These are phyloP conservation scores for Xylaria arbuscula DNA, from an alignment of 2,329 filamentous ascomycete species.

Conservation along the genomic window DNA sequence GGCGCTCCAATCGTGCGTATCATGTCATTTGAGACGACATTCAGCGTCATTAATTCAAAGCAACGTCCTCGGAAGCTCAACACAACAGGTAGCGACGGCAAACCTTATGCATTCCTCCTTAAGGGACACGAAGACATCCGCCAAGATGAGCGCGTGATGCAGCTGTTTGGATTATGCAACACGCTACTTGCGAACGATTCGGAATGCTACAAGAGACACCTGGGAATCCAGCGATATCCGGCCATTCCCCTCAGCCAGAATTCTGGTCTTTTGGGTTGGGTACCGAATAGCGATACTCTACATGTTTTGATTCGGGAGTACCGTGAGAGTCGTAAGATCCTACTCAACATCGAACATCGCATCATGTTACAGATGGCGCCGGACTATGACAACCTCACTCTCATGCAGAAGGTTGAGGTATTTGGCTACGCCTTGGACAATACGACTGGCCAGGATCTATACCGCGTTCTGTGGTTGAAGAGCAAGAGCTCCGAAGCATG, in stretches of 20 bases:
- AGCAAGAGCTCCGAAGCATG: conserved; percentile 98
- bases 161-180: conserved; percentile 97
- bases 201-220: conserved; percentile 95
- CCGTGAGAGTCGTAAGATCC: conserved; percentile 93
- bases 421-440: conserved; percentile 99
- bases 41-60: conserved; percentile 95
- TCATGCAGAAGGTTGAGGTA: conserved; percentile 99
- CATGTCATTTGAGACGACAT: conserved; percentile 86
- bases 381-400: conserved; percentile 96
- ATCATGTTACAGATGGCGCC: conserved; percentile 99
- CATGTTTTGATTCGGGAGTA: conserved; percentile 98
- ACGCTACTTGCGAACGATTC: conserved; percentile 93
- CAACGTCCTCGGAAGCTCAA: conserved; percentile 92
- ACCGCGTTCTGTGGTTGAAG: conserved; percentile 98
- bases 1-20: conserved; percentile 83
- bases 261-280: conserved; percentile 94
- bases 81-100: conserved; percentile 88
- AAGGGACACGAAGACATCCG: conserved; percentile 99
- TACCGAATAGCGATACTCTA: conserved; percentile 96
- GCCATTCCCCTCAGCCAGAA: conserved; percentile 98
- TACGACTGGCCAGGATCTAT: conserved; percentile 97
- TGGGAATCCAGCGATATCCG: conserved; percentile 95
- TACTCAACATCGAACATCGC: conserved; percentile 98
- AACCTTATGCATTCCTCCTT: conserved; percentile 85
- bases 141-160: conserved; percentile 99